Evolutionary conservation across 768 basidiomycete genomes (phyloP), one percentile per base, ranked within the genome.

Genomic region (Kwoniella pini): DNA sequence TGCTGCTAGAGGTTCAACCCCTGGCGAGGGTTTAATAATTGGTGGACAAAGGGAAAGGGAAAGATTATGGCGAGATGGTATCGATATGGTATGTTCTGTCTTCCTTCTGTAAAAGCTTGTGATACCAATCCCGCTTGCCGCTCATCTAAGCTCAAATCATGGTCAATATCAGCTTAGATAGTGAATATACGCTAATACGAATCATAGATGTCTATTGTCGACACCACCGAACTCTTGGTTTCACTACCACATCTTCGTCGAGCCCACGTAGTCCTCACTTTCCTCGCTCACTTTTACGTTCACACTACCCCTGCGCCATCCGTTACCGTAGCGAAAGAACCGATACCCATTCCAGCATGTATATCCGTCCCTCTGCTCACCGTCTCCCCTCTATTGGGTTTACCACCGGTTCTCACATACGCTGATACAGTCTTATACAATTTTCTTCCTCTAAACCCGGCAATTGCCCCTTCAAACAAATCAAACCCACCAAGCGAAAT

Each of bases 381-480:
- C 57, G 83, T 91, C 15, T 89, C 85, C 22, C 76, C 81, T 0
- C 80, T 87, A 44, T 85, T 96, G 10, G 86, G 88, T 55, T 80
- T 96, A 1, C 93, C 94, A 0, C 91, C 94, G 0, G 81, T 95
- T 39, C 82, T 92, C 58, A 96, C 92, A 3, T 96, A 92, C 74
- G 87, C 92, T 10, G 92, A 95, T 75, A 88, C 87, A 27, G 92
- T 96, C 7, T 83, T 96, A 26, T 96, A 92, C 80, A 95, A 95
- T 75, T 82, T 77, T 53, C 68, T 65, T 22, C 70, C 77, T 6
- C n/a, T 33, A 30, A 57, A 72, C 43, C 69, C 73, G 2, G n/a
- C 57, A 22, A 17, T 44, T 5, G 40, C 69, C 10, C 68, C 71
- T 5, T 62, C 70, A 30, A 44, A 60, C 17, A 19, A 38, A 11